Base-by-base conservation (phyloP, 139 green algal genomes). In the Mesostigma viride region DNA sequence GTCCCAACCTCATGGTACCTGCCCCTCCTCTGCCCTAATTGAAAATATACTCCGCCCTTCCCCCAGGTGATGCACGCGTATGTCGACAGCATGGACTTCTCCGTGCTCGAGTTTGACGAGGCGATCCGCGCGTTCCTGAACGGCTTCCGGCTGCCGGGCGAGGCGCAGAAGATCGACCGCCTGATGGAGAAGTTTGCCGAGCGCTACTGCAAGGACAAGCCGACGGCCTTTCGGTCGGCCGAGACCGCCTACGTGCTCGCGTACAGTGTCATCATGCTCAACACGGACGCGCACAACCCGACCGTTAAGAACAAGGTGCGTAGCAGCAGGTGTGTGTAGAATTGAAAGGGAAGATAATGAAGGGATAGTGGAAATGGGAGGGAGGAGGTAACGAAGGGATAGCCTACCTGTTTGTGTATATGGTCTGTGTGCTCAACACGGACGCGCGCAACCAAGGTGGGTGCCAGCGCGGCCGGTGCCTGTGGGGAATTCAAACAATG, bases 181-280 rank as follows among this genome's bases (percentile, higher is more conserved):
- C 79, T 99, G 46, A 96, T 99, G 88, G 92, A 98, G 79, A 99
- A 99, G 83, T 98, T 98, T 82, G 94, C 94, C 3, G 91, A 95
- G 79, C 88, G 91, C 56, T 99, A 82, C 66, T 73, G 94, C 48
- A 78, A 75, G 51, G 95, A 87, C 85, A 98, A 97, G 71, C 88
- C 90, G 1, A 79, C 80, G 27, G 67, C 75, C 31, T 99, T 98
- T 78, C 90, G 89, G 72, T 87, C 66, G 20, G 92, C 93, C 0
- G 93, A 99, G 68, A 92, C 94, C 35, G 93, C 88, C 5, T 99
- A 98, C 71, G 91, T 99, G 74, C 83, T 99, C 51, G 90, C 91
- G 28, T 99, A 96, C 81, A 91, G 81, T 6, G 90, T 98, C 63
- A 96, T 99, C 84, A 95, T 99, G 93, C 88, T 99, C 71, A 98